Base-by-base conservation (phyloP, 2,329 filamentous ascomycete genomes). In the Pseudopyrenochaeta lycopersici region DNA sequence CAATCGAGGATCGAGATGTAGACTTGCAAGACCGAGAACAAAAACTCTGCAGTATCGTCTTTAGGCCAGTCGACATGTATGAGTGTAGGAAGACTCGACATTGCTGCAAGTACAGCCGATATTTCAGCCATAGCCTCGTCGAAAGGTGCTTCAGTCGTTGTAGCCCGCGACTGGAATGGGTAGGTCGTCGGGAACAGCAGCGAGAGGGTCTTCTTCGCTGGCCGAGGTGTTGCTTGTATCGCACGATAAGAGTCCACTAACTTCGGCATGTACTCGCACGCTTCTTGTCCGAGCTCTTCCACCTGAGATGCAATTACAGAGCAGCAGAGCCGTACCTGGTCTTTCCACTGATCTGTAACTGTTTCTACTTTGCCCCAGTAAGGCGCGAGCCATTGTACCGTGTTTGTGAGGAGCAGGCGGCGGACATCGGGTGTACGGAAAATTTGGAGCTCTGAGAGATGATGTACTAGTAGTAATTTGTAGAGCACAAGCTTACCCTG, bases 401-500 rank as follows among this genome's bases (percentile, higher is more conserved):
- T 97, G 68, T 92, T 96, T 40, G 89, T 85, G 56, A 90, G 86
- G 41, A 97, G 81, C 11, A 87, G 87, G 23, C 87, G 84, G 62
- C 89, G 85, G 62, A 94, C 90, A 54, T 94, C 90, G 0, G 88
- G 84, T n/a, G 89, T 82, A 9, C 88, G 84, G 76, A 98, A 98
- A 18, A 97, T 82, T 21, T 90, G 87, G 4, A 97, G 81, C 58
- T 88, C 89, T 23, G 90, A 91, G 72, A 97, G 94, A 74, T 97
- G 95, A 73, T 96, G 90, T 67, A 99, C 93, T 33, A 99, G 82
- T 15, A 98, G 86, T 32, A 99, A 84, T 74, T 97, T 96, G 77
- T 97, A 97, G 31, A 98, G 79, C 7, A 97, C 85, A 47, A 99
- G 83, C 78, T 96, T 97, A 51, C 95, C 94, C 72, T 93, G 94